A percentile compares a stretch with the other conserved stretches of the same genome.
Evolutionary conservation across 352 stramenopile species (phyloP).

Genomic region (Albugo laibachii): DNA sequence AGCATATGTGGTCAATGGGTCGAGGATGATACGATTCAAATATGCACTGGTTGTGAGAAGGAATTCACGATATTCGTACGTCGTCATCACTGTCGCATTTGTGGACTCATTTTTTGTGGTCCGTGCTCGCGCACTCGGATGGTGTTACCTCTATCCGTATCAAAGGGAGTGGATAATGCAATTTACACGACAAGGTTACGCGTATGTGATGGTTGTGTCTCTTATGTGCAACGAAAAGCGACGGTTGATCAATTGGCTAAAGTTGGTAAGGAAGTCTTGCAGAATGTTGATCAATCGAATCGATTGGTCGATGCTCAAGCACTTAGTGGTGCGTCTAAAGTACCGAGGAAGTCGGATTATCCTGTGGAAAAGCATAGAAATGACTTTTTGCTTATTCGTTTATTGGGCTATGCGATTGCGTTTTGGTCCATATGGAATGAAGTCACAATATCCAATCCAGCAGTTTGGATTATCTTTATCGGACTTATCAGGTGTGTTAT

Average conservation of each 20-base stretch:
- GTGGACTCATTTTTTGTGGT: constrained; percentile 67
- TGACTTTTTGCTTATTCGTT: constrained; percentile 32
- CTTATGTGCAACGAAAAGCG: too few species aligned
- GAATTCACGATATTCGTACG: constrained; percentile 54
- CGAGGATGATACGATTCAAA: constrained; percentile 25
- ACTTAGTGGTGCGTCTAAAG: background rate
- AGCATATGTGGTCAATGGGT: constrained; percentile 18
- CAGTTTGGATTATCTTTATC: constrained; percentile 50
- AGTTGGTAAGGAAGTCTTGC: background rate
- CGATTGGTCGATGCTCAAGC: background rate
- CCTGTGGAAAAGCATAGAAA: constrained; percentile 14
- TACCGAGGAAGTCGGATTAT: background rate
- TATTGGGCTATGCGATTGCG: constrained; percentile 29
- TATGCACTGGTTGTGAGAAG: constrained; percentile 46
- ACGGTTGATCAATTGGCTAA: too few species aligned
- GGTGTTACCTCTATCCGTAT: constrained; percentile 14
- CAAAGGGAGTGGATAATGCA: background rate
- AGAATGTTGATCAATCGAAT: background rate
- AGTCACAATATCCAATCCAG: constrained; percentile 42
- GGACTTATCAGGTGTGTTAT: constrained; percentile 54
- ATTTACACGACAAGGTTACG: background rate
- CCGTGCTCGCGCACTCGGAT: constrained; percentile 61
- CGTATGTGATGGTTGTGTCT: background rate
- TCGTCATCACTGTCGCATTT: constrained; percentile 66
- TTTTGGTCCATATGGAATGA: constrained; percentile 74